These are phyloP conservation scores for Albatrellus sp. DNA, from an alignment of 1,284 basidiomycete genomes.

Conservation along the genomic window DNA sequence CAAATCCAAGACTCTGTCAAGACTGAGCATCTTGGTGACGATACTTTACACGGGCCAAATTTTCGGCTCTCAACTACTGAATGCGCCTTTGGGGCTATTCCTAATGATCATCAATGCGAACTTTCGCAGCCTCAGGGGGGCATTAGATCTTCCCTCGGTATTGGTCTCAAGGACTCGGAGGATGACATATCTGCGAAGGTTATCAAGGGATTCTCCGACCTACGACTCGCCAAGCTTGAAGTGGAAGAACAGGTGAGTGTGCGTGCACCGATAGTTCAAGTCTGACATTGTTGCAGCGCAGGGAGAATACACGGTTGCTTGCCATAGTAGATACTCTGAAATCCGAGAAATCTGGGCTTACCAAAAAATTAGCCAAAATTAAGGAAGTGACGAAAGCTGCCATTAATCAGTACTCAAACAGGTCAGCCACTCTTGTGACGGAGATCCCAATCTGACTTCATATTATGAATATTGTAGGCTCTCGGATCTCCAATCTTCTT, in stretches of 20 bases:
- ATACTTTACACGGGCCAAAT: no score
- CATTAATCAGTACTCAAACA: slow-evolving; percentile 4
- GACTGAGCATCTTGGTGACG: no score
- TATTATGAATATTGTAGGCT: not conserved
- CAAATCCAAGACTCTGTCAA: no score
- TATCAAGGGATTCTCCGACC: not conserved
- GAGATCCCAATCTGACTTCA: not conserved
- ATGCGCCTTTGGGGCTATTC: no score
- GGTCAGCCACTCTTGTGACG: slow-evolving; percentile 1
- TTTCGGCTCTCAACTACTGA: no score
- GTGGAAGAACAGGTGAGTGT: slow-evolving; percentile 4
- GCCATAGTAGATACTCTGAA: slow-evolving; percentile 2
- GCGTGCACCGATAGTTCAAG: not conserved
- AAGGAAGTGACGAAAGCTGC: slow-evolving; percentile 7
- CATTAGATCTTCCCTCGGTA: not conserved
- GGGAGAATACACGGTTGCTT: slow-evolving; percentile 7
- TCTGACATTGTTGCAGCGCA: slow-evolving; percentile 5
- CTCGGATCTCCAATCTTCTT: not conserved
- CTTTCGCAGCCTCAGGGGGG: not conserved
- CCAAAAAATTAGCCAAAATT: slow-evolving; percentile 5
- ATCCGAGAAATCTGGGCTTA: slow-evolving; percentile 3
- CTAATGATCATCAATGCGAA: not conserved
- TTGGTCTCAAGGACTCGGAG: not conserved
- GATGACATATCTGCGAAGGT: slow-evolving; percentile 1
- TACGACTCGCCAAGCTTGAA: slow-evolving; percentile 1